phyloP scores from a whole-genome alignment of 2,329 filamentous ascomycete genomes.

The Pochonia chlamydosporia region DNA sequence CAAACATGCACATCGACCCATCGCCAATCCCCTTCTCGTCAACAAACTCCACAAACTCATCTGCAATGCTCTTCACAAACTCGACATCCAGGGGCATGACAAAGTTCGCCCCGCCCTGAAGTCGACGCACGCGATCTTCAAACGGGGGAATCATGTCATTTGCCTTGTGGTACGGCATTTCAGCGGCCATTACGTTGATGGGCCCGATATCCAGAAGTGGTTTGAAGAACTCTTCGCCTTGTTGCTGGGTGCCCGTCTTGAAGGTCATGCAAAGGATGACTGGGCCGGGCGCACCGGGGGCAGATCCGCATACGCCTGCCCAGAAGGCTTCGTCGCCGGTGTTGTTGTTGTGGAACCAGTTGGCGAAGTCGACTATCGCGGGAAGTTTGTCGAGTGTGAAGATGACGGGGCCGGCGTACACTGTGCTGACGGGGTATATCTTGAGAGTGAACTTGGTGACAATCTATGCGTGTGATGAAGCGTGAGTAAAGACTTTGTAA shows the following conservation, averaged over 20 bases:
- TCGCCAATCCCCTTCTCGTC: constrained; percentile 16
- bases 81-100: constrained; percentile 29
- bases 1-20: constrained; percentile 25
- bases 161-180: constrained; percentile 33
- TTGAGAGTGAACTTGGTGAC: constrained; percentile 32
- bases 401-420: constrained; percentile 24
- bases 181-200: constrained; percentile 25
- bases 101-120: constrained; percentile 35
- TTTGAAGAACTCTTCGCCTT: constrained; percentile 28
- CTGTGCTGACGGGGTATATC: constrained; percentile 22
- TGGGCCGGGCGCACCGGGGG: neutral
- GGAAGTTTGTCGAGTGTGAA: constrained; percentile 20
- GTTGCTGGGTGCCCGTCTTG: constrained; percentile 22
- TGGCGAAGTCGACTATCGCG: constrained; percentile 22
- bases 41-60: constrained; percentile 21
- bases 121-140: constrained; percentile 26
- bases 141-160: constrained; percentile 25
- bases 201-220: constrained; percentile 28
- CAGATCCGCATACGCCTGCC: constrained; percentile 25
- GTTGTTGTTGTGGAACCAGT: constrained; percentile 20
- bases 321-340: constrained; percentile 17
- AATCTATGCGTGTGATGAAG: neutral
- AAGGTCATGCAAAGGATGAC: constrained; percentile 9
- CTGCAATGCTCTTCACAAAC: constrained; percentile 20
- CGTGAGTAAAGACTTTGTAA: neutral